A percentile compares a stretch with the other conserved stretches of the same genome.
Conservation (phyloP, 768 basidiomycete genomes). For the Baorangia bicolor region DNA sequence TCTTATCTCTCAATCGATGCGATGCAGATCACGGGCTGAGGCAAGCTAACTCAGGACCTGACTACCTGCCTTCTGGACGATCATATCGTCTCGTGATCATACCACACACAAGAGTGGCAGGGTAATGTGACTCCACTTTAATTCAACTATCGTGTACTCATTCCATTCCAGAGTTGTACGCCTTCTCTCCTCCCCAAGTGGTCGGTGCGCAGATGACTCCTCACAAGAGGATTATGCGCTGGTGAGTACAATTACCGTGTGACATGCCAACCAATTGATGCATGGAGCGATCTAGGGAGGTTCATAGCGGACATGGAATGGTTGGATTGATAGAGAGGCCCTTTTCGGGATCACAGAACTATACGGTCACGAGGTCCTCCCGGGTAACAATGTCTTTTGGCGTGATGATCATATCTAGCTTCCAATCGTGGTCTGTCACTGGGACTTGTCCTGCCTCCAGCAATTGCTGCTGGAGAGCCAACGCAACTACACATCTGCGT, state of each 20-base stretch:
- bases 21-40: constrained; percentile 4
- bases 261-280: constrained; percentile 6
- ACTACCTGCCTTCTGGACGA: constrained; percentile 44
- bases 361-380: constrained; percentile 18
- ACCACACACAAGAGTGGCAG: constrained; percentile 40
- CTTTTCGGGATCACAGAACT: constrained; percentile 12
- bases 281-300: constrained; percentile 11
- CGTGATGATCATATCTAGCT: constrained; percentile 60
- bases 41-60: constrained; percentile 23
- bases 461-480: constrained; percentile 64
- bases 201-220: constrained; percentile 10
- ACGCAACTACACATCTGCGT: constrained; percentile 47
- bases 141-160: constrained; percentile 11
- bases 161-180: constrained; percentile 36
- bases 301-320: constrained; percentile 28
- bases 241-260: constrained; percentile 26
- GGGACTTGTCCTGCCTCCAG: constrained; percentile 53
- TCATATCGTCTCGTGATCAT: constrained; percentile 44
- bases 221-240: constrained; percentile 26
- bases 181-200: constrained; percentile 39
- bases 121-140: constrained; percentile 35
- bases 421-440: constrained; percentile 57
- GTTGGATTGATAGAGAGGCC: constrained; percentile 6
- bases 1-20: constrained; percentile 14
- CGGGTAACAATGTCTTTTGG: constrained; percentile 37